These are phyloP conservation scores for Heliamphora exappendiculata DNA, from an alignment of 148 eudicot genomes.

Conservation along the genomic window DNA sequence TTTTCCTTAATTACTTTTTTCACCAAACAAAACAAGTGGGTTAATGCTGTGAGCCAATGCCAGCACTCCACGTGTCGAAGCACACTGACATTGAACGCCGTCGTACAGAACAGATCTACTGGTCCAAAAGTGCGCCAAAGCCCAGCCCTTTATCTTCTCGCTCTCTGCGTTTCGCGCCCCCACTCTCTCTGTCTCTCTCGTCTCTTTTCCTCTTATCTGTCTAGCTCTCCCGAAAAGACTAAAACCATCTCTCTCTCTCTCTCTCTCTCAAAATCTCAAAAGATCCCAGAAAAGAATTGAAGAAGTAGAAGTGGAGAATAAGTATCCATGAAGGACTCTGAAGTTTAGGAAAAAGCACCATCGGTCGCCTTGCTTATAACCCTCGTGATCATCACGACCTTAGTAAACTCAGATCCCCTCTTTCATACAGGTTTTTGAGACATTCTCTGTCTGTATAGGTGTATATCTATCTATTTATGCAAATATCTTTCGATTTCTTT, in stretches of 20 bases:
- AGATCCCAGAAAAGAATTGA: not conserved
- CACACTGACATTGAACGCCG: too few species aligned
- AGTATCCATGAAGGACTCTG: not conserved
- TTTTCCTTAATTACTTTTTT: too few species aligned
- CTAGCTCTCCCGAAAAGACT: not conserved
- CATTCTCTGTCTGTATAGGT: not conserved
- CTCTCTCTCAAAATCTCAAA: not conserved
- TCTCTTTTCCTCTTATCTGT: not conserved
- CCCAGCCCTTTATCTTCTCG: not conserved
- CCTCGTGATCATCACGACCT: not conserved
- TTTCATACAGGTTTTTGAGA: slow-evolving; percentile 5
- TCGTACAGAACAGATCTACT: not conserved
- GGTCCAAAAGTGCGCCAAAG: not conserved
- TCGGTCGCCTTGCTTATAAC: not conserved
- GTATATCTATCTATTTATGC: not conserved
- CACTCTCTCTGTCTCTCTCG: not conserved
- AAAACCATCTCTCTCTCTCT: not conserved
- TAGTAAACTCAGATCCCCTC: not conserved
- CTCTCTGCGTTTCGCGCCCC: not conserved
- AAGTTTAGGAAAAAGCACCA: not conserved
- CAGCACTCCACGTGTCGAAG: too few species aligned
- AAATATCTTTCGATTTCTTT: not conserved
- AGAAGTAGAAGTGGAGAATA: not conserved
- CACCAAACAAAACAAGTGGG: too few species aligned
- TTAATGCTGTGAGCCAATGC: too few species aligned